phyloP scores from a whole-genome alignment of 352 stramenopile species.

The Phytopythium ostracodes region DNA sequence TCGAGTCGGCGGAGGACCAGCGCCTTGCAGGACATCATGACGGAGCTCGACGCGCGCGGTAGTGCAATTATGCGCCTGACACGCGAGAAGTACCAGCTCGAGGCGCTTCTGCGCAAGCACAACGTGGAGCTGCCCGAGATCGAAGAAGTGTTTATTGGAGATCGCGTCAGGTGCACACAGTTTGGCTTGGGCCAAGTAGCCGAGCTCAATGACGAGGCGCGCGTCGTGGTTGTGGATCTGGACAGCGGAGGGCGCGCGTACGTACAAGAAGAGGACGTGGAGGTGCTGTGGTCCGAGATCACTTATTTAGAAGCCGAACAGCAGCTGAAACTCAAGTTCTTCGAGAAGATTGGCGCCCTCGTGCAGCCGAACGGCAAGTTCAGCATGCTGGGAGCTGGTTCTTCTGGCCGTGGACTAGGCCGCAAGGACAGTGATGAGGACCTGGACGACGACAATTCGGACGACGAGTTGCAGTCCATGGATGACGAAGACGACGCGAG shows the following conservation, averaged over 20 bases:
- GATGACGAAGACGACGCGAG: conserved; percentile 28
- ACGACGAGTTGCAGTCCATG: conserved; percentile 15
- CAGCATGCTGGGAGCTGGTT: conserved; percentile 20
- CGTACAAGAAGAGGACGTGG: conserved; percentile 54
- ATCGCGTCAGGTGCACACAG: conserved; percentile 38
- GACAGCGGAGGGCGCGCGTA: conserved; percentile 36
- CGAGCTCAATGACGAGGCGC: conserved; percentile 31
- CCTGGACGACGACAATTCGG: conserved; percentile 25
- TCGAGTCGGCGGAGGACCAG: conserved; percentile 68
- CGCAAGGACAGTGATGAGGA: conserved; percentile 33
- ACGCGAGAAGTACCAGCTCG: conserved; percentile 61
- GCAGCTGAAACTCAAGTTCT: conserved; percentile 55
- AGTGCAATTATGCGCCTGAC: conserved; percentile 46
- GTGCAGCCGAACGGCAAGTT: conserved; percentile 47
- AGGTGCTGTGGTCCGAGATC: conserved; percentile 46
- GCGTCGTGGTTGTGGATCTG: conserved; percentile 44
- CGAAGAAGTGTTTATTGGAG: conserved; percentile 58
- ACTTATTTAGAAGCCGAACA: conserved; percentile 52
- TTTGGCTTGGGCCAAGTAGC: conserved; percentile 44
- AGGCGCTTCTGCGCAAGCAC: conserved; percentile 41
- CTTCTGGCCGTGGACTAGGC: conserved; percentile 8
- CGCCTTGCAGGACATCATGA: conserved; percentile 80
- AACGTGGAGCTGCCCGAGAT: conserved; percentile 43
- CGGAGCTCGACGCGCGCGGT: conserved; percentile 59
- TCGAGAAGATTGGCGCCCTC: conserved; percentile 65